phyloP scores from a whole-genome alignment of 2,329 filamentous ascomycete species.

The Trichoderma sp. region DNA sequence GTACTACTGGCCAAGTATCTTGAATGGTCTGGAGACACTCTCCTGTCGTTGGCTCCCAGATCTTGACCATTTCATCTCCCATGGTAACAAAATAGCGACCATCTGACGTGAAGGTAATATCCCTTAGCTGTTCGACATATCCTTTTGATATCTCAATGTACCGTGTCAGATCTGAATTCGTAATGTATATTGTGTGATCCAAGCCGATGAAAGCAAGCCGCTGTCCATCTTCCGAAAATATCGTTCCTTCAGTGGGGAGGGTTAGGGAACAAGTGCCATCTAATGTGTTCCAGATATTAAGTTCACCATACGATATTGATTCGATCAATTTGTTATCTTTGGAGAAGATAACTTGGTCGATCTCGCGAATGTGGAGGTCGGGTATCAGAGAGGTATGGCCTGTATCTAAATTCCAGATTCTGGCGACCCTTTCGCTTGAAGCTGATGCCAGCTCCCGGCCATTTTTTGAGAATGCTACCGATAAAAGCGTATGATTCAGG shows the following conservation, averaged over 20 bases:
- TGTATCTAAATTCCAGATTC: neutral
- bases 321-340: neutral
- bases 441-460: neutral
- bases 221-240: neutral
- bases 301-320: neutral
- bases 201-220: neutral
- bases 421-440: neutral
- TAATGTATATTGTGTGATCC: neutral
- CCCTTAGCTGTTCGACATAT: neutral
- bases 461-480: neutral
- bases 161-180: neutral
- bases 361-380: rapidly evolving
- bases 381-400: neutral
- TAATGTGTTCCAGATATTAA: neutral
- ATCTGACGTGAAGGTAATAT: neutral
- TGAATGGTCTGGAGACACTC: neutral
- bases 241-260: too few relatives aligned
- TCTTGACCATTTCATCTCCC: neutral
- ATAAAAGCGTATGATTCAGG: neutral
- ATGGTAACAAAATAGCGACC: neutral
- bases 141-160: neutral
- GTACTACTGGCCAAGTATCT: neutral
- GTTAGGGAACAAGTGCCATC: constrained; percentile 24
- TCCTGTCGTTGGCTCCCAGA: neutral
- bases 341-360: neutral